Conservation (phyloP, 345 rosid species). For the Rhizophora mangle region DNA sequence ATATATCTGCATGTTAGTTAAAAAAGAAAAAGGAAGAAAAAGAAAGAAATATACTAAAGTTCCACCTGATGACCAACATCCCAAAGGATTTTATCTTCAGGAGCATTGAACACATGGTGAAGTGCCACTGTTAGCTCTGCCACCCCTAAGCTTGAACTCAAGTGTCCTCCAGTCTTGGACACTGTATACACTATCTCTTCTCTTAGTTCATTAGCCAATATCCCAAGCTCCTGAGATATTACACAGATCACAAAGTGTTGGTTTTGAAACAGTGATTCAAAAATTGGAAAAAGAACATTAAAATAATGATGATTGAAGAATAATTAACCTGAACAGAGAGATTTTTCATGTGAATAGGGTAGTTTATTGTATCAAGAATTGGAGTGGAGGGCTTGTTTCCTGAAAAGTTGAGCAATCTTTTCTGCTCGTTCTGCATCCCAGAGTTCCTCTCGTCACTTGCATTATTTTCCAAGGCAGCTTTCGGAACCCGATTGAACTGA, state of each 20-base stretch:
- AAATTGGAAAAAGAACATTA: no score
- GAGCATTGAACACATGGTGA: slow-evolving; percentile 48
- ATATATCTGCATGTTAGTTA: neutral
- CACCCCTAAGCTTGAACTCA: slow-evolving; percentile 51
- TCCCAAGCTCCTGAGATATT: slow-evolving; percentile 36
- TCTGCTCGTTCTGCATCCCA: slow-evolving; percentile 2
- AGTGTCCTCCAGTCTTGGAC: slow-evolving; percentile 51
- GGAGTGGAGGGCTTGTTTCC: slow-evolving; percentile 39
- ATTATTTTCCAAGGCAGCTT: slow-evolving; percentile 13
- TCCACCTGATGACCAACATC: slow-evolving; percentile 61
- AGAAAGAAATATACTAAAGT: neutral
- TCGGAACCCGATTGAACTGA: slow-evolving; percentile 4
- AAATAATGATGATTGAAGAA: no score
- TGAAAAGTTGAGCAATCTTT: slow-evolving; percentile 26
- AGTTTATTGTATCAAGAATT: slow-evolving; percentile 39
- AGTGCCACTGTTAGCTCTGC: slow-evolving; percentile 51
- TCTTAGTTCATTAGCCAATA: slow-evolving; percentile 37
- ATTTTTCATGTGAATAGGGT: slow-evolving; percentile 41
- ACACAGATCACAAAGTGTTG: no score
- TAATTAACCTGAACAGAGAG: slow-evolving; percentile 34
- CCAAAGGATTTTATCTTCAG: slow-evolving; percentile 52
- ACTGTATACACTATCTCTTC: slow-evolving; percentile 43
- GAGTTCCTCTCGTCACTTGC: slow-evolving; percentile 2
- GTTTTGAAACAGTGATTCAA: no score
- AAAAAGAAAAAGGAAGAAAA: no score